Conservation (phyloP, 164 flowering plant genomes). For the Echeveria elegans region DNA sequence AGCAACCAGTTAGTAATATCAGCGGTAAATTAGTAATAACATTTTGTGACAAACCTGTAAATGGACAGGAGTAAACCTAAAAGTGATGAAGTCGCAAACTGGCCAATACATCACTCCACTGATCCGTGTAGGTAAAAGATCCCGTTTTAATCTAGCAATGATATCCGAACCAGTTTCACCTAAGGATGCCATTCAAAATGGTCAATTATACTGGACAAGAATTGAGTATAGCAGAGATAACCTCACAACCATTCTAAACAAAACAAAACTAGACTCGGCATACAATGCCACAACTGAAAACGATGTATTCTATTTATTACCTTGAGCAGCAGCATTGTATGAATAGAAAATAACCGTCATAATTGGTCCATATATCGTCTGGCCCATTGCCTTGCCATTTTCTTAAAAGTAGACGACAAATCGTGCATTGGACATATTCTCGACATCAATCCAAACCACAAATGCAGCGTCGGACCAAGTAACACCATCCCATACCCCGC, state of each 20-base stretch:
- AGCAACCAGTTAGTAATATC: not conserved
- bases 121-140: conserved; percentile 47
- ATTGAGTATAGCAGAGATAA: no score
- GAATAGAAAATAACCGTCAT: conserved; percentile 75
- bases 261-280: no score
- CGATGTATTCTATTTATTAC: conserved; percentile 30
- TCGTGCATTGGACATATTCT: conserved; percentile 61
- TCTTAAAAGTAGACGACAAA: conserved; percentile 57
- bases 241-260: not conserved
- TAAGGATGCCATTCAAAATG: conserved; percentile 11
- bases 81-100: conserved; percentile 65
- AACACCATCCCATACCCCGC: conserved; percentile 70
- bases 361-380: conserved; percentile 59
- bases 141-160: conserved; percentile 54
- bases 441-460: conserved; percentile 86
- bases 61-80: conserved; percentile 52
- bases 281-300: no score
- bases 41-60: conserved; percentile 43
- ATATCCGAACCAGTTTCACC: conserved; percentile 47
- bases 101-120: conserved; percentile 69
- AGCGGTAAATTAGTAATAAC: not conserved
- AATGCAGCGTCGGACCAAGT: conserved; percentile 78
- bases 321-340: conserved; percentile 67
- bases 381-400: conserved; percentile 75
- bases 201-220: no score